phyloP scores from a whole-genome alignment of 1,284 basidiomycete species.

The Leccinum fallax region DNA sequence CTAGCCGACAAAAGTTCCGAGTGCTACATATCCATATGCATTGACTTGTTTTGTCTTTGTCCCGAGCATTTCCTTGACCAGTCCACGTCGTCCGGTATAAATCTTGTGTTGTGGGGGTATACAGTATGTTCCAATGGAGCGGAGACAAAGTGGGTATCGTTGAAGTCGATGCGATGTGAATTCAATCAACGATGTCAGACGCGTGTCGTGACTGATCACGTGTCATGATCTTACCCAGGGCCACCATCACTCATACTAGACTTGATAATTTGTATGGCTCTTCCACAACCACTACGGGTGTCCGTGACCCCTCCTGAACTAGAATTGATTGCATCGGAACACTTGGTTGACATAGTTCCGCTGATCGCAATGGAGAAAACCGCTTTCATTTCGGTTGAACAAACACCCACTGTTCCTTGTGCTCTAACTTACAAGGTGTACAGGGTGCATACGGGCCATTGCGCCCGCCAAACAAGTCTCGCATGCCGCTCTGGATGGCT shows the following conservation, averaged over 20 bases:
- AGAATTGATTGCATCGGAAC: conserved; percentile 83
- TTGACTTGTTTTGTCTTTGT: conserved; percentile 68
- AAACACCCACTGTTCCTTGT: conserved; percentile 29
- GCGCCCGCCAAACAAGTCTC: conserved; percentile 79
- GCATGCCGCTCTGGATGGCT: conserved; percentile 94
- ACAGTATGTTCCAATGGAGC: no score
- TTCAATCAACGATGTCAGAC: conserved; percentile 1
- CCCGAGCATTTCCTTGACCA: conserved; percentile 44
- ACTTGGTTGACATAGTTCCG: conserved; percentile 81
- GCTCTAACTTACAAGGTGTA: conserved; percentile 14
- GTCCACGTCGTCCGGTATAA: not conserved
- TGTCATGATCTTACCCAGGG: conserved; percentile 3
- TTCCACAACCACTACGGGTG: conserved; percentile 57
- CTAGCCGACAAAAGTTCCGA: no score
- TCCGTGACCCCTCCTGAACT: conserved; percentile 80
- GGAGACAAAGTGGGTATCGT: conserved; percentile 8
- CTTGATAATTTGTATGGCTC: conserved; percentile 50
- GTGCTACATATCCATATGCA: no score
- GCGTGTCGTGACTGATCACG: conserved; percentile 28
- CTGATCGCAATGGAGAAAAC: conserved; percentile 87
- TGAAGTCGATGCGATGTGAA: not conserved
- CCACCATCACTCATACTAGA: not conserved
- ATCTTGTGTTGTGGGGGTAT: conserved; percentile 5
- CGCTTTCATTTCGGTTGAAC: conserved; percentile 74
- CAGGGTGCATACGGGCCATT: conserved; percentile 94